These are phyloP conservation scores for Daldinia vernicosa DNA, from an alignment of 495 filamentous ascomycete genomes.

Conservation along the genomic window DNA sequence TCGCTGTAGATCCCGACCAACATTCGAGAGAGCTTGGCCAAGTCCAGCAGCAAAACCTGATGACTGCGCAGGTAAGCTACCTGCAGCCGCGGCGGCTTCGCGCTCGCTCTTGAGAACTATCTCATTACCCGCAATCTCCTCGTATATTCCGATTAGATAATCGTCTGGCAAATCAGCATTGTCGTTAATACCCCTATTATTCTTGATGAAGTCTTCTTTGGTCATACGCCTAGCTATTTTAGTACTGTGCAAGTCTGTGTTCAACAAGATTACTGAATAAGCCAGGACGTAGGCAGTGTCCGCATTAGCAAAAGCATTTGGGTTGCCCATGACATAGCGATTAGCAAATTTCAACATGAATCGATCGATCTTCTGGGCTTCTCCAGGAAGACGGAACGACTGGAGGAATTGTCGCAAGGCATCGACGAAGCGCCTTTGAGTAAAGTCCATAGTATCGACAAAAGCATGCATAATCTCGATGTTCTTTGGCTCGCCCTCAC, in stretches of 20 bases:
- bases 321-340: conserved; percentile 91
- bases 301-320: conserved; percentile 96
- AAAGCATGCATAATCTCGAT: conserved; percentile 99
- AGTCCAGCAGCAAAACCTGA: conserved; percentile 83
- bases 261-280: conserved; percentile 96
- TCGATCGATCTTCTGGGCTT: conserved; percentile 99
- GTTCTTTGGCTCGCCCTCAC: conserved; percentile 90
- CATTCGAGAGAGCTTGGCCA: conserved; percentile 87
- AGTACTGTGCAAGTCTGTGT: conserved; percentile 91
- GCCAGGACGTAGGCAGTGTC: conserved; percentile 96
- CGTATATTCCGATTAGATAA: conserved; percentile 87
- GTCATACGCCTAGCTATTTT: conserved; percentile 92
- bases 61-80: conserved; percentile 65
- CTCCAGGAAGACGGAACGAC: conserved; percentile 92
- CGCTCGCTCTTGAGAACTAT: conserved; percentile 94
- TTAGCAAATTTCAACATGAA: conserved; percentile 99
- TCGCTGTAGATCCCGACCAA: conserved; percentile 88
- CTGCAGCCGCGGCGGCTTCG: conserved; percentile 80
- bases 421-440: conserved; percentile 92
- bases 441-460: conserved; percentile 94
- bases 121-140: conserved; percentile 90
- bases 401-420: conserved; percentile 90
- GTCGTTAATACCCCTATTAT: conserved; percentile 98
- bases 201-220: conserved; percentile 97
- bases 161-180: conserved; percentile 92